Evolutionary conservation across 2,329 filamentous ascomycete genomes (phyloP).

Genomic region (Curvularia sp.): DNA sequence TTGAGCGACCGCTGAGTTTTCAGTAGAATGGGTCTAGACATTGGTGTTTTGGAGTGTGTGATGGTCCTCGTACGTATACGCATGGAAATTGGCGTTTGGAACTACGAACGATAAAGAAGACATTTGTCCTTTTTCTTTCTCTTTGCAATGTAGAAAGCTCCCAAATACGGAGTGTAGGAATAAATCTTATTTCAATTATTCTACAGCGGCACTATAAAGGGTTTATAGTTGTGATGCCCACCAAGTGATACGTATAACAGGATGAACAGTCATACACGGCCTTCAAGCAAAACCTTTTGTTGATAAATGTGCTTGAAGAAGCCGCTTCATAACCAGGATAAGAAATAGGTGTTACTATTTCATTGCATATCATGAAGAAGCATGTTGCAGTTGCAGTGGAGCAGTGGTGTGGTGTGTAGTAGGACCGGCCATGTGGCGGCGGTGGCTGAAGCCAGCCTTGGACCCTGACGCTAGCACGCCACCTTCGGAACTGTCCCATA

Average conservation of each 20-base stretch:
- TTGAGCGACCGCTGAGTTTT: background rate
- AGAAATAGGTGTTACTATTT: too few relatives aligned
- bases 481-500: conserved; percentile 10
- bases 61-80: background rate
- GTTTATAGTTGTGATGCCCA: too few relatives aligned
- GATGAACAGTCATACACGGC: background rate
- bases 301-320: too few relatives aligned
- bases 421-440: conserved; percentile 3
- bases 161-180: too few relatives aligned
- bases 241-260: too few relatives aligned
- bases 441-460: conserved; percentile 3
- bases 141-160: background rate
- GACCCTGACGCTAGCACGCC: conserved; percentile 17
- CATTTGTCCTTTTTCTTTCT: background rate
- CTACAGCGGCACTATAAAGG: too few relatives aligned
- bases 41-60: background rate
- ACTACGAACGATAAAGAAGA: background rate
- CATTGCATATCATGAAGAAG: too few relatives aligned
- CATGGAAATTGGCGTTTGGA: background rate
- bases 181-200: background rate
- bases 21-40: background rate
- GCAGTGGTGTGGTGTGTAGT: too few relatives aligned
- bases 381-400: too few relatives aligned
- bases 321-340: too few relatives aligned
- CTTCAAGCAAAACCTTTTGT: background rate